Evolutionary conservation across 2,329 filamentous ascomycete genomes (phyloP).

Genomic region (Neofusicoccum cordaticola): DNA sequence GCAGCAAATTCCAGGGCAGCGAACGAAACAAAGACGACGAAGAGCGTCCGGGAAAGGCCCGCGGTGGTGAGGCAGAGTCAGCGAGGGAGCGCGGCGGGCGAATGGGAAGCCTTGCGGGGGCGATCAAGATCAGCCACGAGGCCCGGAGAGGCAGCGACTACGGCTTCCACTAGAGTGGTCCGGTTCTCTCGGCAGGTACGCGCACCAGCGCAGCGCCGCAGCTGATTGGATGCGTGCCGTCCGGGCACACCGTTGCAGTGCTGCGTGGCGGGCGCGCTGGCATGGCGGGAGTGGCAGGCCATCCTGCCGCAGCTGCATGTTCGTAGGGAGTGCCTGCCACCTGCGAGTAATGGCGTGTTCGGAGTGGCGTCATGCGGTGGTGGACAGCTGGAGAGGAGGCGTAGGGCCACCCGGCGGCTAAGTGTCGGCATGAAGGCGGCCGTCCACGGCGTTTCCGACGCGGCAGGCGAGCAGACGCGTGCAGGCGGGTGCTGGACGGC

Average conservation of each 20-base stretch:
- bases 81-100: neutral
- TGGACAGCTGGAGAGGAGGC: neutral
- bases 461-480: neutral
- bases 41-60: neutral
- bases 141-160: neutral
- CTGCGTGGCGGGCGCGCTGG: neutral
- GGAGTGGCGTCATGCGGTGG: neutral
- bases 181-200: neutral
- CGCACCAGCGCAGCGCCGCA: neutral
- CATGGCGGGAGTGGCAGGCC: neutral
- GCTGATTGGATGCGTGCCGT: neutral
- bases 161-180: neutral
- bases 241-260: too few relatives aligned
- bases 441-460: neutral
- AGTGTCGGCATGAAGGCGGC: neutral
- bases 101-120: neutral
- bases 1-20: neutral
- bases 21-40: neutral
- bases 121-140: neutral
- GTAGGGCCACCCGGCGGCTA: neutral
- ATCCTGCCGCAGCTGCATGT: too few relatives aligned
- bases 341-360: neutral
- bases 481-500: neutral
- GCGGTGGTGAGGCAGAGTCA: neutral
- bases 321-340: too few relatives aligned